Conservation (phyloP, 192 early-diverging fungal species). For the Chytriomyces sp. region DNA sequence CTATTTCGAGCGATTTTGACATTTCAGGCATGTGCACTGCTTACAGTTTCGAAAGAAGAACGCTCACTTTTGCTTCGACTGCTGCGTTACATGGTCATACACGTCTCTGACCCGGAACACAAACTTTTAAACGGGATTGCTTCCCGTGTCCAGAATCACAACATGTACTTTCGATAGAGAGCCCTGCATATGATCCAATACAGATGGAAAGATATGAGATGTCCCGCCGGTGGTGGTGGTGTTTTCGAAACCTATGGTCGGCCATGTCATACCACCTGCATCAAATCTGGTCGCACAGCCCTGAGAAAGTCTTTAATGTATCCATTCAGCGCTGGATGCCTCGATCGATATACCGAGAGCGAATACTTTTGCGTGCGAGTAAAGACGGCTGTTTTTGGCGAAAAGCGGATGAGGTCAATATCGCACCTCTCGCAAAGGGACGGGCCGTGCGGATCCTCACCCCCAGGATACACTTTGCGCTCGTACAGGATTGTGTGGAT, state of each 20-base stretch:
- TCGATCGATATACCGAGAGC: slow-evolving; percentile 41
- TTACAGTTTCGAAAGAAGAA: too few relatives aligned
- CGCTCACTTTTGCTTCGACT: slow-evolving; percentile 32
- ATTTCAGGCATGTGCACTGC: too few relatives aligned
- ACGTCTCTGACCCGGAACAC: slow-evolving; percentile 42
- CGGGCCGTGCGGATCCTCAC: too few relatives aligned
- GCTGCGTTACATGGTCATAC: slow-evolving; percentile 31
- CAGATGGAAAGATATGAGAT: background rate
- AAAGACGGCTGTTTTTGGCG: slow-evolving; percentile 41
- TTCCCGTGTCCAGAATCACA: slow-evolving; percentile 33
- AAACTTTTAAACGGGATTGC: slow-evolving; percentile 45
- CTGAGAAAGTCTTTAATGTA: slow-evolving; percentile 51
- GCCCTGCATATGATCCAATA: slow-evolving; percentile 33
- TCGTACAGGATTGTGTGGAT: slow-evolving; percentile 52
- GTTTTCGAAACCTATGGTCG: too few relatives aligned
- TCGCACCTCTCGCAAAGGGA: background rate
- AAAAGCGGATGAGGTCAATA: background rate
- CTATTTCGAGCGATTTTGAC: too few relatives aligned
- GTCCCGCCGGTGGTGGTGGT: too few relatives aligned
- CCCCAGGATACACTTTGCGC: slow-evolving; percentile 46
- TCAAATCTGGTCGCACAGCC: slow-evolving; percentile 42
- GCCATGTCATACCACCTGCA: too few relatives aligned
- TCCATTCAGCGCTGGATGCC: slow-evolving; percentile 49
- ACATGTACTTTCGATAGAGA: slow-evolving; percentile 41
- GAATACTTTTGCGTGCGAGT: slow-evolving; percentile 36